Base-by-base conservation (phyloP, 768 basidiomycete species). In the Hebeloma cylindrosporum region DNA sequence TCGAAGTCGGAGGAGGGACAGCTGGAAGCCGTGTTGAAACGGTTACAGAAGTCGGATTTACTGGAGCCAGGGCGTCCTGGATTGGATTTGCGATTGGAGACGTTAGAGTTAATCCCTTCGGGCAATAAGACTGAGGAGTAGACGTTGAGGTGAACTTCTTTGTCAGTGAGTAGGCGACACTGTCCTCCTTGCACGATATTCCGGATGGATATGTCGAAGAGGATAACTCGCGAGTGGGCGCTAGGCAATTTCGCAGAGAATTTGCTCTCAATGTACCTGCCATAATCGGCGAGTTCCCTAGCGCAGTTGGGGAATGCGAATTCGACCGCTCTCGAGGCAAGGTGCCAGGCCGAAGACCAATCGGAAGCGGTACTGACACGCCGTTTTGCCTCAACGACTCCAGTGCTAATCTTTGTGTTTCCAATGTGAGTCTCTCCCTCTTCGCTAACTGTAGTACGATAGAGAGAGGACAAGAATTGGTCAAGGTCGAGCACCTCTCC, bases 281-380 rank as follows among this genome's bases (percentile, higher is more conserved):
- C 21, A 32, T 66, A 67, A 1, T 8, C 28, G 1, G 16, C 7
- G 14, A 65, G 50, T 34, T 69, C 61, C 0, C 35, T 10, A 3
- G 25, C 26, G 7, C 59, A 34, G 30, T 66, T 58, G 0, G 56
- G 58, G 42, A 64, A 66, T 1, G 50, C 52, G 40, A 58, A 65
- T 0, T 8, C 3, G n/a, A 47, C 45, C 1, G 65, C 62, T 28
- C 42, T 28, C 6, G 30, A 13, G 10, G 47, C 37, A 1, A 14
- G 5, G 7, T 48, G 23, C 54, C 59, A 66, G 0, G 65, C 62
- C 4, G 42, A 25, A 27, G 45, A 23, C 63, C 63, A 68, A 4
- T 67, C 54, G 2, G 46, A 41, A 2, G 22, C 21, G 17, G 52
- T 51, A 11, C 27, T 14, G 41, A 66, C 52, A 28, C 43, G 52